Base-by-base conservation (phyloP, 352 stramenopile species). In the Globisporangium ultimum region DNA sequence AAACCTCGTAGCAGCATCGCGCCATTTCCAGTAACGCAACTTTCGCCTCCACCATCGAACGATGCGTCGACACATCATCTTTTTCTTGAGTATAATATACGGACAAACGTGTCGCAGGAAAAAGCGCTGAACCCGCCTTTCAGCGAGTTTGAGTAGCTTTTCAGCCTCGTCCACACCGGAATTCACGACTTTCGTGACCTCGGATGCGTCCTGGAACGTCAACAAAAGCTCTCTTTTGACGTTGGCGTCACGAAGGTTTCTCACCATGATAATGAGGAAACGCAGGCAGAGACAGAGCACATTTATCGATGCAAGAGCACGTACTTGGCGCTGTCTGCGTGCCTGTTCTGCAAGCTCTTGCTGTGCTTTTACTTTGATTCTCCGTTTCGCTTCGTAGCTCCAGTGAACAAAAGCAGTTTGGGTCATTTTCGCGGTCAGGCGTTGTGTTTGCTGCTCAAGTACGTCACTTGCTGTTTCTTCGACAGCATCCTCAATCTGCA, bases 31-130 rank as follows among this genome's bases (percentile, higher is more conserved):
- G 9, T 24, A 11, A 18, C 63, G 55, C 9, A 56, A 46, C 24
- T 46, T 70, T 4, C 38, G 63, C 36, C 70, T 78, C 76, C 74
- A 88, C 70, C 75, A 88, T 3, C 58, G 71, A 9, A 70, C 36
- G 13, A 91, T 42, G 1, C 78, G 72, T 1, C 66, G 48, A 28
- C 60, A 57, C 78, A 91, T 88, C 41, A 85, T 64, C 0, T 54
- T 46, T 55, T 84, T 82, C 59, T 78, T 84, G 1, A 81, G 46
- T 2, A 50, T 24, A 3, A 87, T 49, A 24, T 87, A 86, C 8
- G 59, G 70, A 18, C 70, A 58, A 13, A 88, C 78, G 45, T 58
- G 63, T 2, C 67, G 55, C 6, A 71, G 24, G 53, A 88, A 87
- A 58, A 91, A 91, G 11, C 71, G 70, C 53, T 70, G 49, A 58